Evolutionary conservation across 257 asterid species (phyloP).

Genomic region (Henckelia pumila): DNA sequence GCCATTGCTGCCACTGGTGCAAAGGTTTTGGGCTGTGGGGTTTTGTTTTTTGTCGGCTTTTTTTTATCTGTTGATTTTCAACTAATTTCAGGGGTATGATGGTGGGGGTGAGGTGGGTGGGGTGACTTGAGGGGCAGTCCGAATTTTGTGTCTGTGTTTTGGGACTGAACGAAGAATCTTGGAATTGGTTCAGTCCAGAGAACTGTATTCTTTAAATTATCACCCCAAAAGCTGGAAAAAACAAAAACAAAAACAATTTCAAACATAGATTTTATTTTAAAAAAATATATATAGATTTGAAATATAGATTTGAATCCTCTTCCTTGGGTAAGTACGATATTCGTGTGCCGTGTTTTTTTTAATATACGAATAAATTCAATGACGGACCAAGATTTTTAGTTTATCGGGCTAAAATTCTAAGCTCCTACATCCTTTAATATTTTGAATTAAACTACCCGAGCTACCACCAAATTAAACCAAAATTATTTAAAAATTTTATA

Average conservation of each 20-base stretch:
- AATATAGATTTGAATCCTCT: no score
- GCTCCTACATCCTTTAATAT: no score
- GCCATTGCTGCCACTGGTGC: constrained; percentile 54
- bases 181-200: constrained; percentile 40
- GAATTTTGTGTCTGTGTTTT: constrained; percentile 36
- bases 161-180: constrained; percentile 49
- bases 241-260: neutral
- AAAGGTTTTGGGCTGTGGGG: neutral
- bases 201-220: constrained; percentile 23
- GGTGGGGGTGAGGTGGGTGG: neutral
- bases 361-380: no score
- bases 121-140: constrained; percentile 31
- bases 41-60: constrained; percentile 30
- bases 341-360: no score
- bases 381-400: no score
- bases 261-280: no score
- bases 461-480: no score
- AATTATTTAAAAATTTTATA: no score
- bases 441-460: no score
- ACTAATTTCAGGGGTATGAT: constrained; percentile 38
- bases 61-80: constrained; percentile 28
- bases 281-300: no score
- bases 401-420: no score
- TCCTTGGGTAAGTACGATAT: no score
- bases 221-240: neutral